Base-by-base conservation (phyloP, 208 protist species). In the Wallacemonas sp. region DNA sequence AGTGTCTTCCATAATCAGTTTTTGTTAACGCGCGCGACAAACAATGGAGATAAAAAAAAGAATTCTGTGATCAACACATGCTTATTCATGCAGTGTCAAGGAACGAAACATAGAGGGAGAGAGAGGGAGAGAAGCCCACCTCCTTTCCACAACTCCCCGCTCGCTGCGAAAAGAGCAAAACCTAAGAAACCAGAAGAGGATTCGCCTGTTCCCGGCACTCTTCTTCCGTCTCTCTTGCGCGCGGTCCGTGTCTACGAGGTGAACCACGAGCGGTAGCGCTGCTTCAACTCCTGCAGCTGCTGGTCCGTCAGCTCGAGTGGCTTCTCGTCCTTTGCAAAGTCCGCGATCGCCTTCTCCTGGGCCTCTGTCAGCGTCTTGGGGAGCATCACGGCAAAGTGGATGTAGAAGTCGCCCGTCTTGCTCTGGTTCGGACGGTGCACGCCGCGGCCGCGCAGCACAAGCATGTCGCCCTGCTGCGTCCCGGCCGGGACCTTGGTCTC, bases 401-500 rank as follows among this genome's bases (percentile, higher is more conserved):
- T 91, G 73, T 82, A 94, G 29, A 95, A 88, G 74, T 96, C 86
- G 27, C 91, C 91, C 19, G 83, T 92, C 49, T 81, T 78, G 71
- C 91, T 93, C 57, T 94, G 85, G 36, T 92, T 91, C 2, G 88
- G 86, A 12, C 88, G 78, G 60, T 94, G 77, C 41, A 96, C 85
- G 16, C 91, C 91, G 38, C 88, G 83, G 38, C 87, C 89, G 26
- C 87, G 78, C 36, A 96, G 72, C 21, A 96, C 87, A 34, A 95
- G 80, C 74, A 90, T 91, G 64, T 96, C 91, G 21, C 89, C 89
- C 67, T 96, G 91, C 82, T 96, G 91, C 39, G 89, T 94, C 4
- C 88, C 87, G 9, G 81, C 72, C 11, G 88, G 88, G 43, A 96
- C 89, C 39, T 92, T 88, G 16, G 85, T 92, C 46, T 93, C 91